Conservation (phyloP, 106 monocot species). For the Vanilla planifolia region DNA sequence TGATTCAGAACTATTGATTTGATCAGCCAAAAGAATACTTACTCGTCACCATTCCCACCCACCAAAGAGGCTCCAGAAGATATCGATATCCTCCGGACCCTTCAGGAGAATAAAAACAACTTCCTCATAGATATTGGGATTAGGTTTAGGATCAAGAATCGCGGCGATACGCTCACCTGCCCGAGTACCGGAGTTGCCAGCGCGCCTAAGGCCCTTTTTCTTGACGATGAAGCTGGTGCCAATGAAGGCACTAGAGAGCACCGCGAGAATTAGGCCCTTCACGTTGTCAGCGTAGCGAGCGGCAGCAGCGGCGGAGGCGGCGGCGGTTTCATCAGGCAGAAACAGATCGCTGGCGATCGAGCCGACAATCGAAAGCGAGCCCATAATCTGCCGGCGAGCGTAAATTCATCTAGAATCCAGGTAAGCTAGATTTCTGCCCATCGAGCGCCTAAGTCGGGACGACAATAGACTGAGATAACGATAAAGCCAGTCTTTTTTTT, state of each 20-base stretch:
- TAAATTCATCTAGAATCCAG: too few species aligned
- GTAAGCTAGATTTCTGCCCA: too few species aligned
- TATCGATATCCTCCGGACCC: constrained; percentile 73
- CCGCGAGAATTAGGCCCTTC: constrained; percentile 34
- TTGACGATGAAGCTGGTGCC: constrained; percentile 67
- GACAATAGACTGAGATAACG: too few species aligned
- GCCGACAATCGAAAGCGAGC: too few species aligned
- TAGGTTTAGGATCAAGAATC: not conserved
- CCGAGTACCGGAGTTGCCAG: constrained; percentile 31
- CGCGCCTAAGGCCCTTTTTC: constrained; percentile 76
- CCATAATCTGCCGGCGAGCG: too few species aligned
- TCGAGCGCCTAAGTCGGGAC: too few species aligned
- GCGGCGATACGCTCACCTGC: constrained; percentile 27
- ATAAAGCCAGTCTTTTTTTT: too few species aligned
- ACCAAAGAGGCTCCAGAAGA: constrained; percentile 72
- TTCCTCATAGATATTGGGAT: not conserved
- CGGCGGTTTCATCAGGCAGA: too few species aligned
- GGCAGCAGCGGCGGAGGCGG: too few species aligned
- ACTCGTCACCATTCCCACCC: constrained; percentile 77
- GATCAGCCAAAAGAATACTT: constrained; percentile 12
- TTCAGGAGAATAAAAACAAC: constrained; percentile 7
- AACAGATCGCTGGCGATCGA: too few species aligned
- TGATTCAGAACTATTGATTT: not conserved
- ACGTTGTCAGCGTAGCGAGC: too few species aligned
- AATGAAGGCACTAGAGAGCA: constrained; percentile 53